These are phyloP conservation scores for Scedosporium apiospermum DNA, from an alignment of 2,329 filamentous ascomycete species.

Conservation along the genomic window DNA sequence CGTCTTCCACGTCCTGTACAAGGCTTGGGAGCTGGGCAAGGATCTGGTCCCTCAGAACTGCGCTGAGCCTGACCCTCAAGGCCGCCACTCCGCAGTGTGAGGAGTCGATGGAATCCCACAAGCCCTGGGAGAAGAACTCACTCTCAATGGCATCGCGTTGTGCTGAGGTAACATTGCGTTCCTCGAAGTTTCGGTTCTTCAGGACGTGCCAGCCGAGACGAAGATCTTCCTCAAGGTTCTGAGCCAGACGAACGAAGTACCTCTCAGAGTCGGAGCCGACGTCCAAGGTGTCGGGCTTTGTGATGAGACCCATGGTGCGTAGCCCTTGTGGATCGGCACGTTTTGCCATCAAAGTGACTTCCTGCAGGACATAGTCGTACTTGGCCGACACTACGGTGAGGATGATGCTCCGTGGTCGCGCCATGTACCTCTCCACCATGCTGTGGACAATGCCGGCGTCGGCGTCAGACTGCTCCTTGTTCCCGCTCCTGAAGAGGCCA, in stretches of 20 bases:
- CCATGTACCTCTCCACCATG: conserved; percentile 30
- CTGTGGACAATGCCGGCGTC: conserved; percentile 23
- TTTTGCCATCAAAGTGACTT: conserved; percentile 19
- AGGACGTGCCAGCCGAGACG: conserved; percentile 45
- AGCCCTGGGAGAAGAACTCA: conserved; percentile 28
- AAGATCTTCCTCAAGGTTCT: conserved; percentile 36
- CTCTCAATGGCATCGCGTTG: conserved; percentile 31
- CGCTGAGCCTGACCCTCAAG: conserved; percentile 10
- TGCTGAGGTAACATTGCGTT: conserved; percentile 15
- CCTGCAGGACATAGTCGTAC: conserved; percentile 28
- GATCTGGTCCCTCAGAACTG: conserved; percentile 18
- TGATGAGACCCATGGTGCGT: conserved; percentile 33
- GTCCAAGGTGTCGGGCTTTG: conserved; percentile 28
- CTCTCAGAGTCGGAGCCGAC: conserved; percentile 27
- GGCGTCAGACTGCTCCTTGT: conserved; percentile 20
- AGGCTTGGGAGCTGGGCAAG: conserved; percentile 19
- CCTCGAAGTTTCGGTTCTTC: conserved; percentile 32
- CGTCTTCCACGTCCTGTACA: conserved; percentile 13
- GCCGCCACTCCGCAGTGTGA: conserved; percentile 14
- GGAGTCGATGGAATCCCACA: conserved; percentile 25
- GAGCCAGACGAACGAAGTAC: conserved; percentile 29
- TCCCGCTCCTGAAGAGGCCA: conserved; percentile 28
- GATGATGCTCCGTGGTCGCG: conserved; percentile 30
- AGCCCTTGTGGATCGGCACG: conserved; percentile 20
- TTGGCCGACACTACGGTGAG: conserved; percentile 30